Conservation (phyloP, 345 rosid species). For the Eucalyptus caleyi region DNA sequence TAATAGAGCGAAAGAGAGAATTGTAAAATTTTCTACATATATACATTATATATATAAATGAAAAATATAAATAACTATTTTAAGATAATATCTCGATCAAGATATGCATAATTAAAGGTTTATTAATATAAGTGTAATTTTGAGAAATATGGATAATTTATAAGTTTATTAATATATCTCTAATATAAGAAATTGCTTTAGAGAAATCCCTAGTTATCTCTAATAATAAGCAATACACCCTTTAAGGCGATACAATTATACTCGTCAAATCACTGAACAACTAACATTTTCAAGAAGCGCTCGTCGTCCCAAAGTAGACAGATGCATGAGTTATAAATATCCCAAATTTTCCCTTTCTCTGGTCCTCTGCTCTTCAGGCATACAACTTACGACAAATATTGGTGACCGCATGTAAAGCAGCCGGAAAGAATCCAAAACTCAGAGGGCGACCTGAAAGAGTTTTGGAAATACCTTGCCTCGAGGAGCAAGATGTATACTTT, state of each 20-base stretch:
- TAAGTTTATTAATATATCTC: no score
- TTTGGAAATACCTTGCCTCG: neutral
- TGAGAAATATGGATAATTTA: neutral
- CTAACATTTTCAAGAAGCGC: neutral
- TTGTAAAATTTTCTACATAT: neutral
- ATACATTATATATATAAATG: no score
- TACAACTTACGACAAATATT: neutral
- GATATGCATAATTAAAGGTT: no score
- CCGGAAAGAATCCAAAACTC: neutral
- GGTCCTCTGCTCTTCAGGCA: neutral
- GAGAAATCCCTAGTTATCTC: neutral
- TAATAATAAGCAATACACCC: neutral
- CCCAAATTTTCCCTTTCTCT: neutral
- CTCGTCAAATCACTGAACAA: neutral
- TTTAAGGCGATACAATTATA: neutral
- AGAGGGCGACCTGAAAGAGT: neutral
- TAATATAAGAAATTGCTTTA: no score
- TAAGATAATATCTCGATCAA: no score
- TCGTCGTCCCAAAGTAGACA: neutral
- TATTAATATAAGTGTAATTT: rapidly evolving
- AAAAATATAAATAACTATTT: no score
- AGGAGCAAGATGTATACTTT: neutral
- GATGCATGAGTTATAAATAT: neutral
- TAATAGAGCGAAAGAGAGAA: neutral
- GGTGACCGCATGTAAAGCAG: neutral